Evolutionary conservation across 2,329 filamentous ascomycete species (phyloP), one percentile per base, ranked within the genome.

Genomic region (Erysiphe pulchra): DNA sequence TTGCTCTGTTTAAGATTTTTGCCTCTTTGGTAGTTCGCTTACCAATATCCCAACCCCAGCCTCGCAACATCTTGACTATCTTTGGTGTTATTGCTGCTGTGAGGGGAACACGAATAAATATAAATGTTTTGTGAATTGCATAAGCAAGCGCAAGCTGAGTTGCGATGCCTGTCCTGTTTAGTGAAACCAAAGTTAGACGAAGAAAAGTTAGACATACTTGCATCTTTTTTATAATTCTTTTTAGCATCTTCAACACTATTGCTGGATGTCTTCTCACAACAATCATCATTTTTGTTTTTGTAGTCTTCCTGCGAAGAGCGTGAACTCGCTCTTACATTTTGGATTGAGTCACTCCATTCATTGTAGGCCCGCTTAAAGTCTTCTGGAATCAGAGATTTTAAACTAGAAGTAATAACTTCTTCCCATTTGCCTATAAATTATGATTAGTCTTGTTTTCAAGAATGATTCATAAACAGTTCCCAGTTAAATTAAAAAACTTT

Each of bases 71-170:
- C 62, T 84, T 92, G 56, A 94, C 90, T n/a, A 95, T 77, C 62
- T 92, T 94, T 1, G 90, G 90, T 9, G 83, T 85, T 32, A 95
- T 69, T 2, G 85, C 87, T 12, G 83, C 85, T 1, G 90, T 90
- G 51, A 95, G 64, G 9, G 90, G 90, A 10, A 98, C 84, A n/a
- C 90, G 75, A 52, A 95, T 62, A 61, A 98, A 93, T 56, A 98
- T 94, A 61, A 95, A 84, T 54, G 81, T 92, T 65, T 98, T 98
- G 68, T 98, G 90, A 48, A 98, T 83, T 28, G 87, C 87, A 58
- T 98, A 98, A 12, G 90, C 90, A 43, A 98, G 70, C 14, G 83
- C 85, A 30, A 98, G 66, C 59, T 94, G 85, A 9, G 90, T 95
- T 45, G 68, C 73, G 32, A 78, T 60, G 53, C 73, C 73, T 77